Base-by-base conservation (phyloP, 176 grass and related monocot genomes). In the Tuctoria greenei region DNA sequence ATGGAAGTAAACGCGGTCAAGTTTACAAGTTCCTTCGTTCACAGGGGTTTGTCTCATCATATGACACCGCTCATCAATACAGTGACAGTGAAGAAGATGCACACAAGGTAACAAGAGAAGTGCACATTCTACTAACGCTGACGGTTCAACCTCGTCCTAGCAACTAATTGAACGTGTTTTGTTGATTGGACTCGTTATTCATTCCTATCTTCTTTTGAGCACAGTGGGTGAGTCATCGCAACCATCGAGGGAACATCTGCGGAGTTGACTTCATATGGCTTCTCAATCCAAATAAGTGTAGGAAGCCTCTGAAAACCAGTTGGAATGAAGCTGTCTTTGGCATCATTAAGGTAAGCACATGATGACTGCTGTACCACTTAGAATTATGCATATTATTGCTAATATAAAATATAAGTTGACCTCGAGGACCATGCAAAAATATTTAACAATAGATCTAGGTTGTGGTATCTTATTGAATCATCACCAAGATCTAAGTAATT, bases 251-350 rank as follows among this genome's bases (percentile, higher is more conserved):
- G 26, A 97, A 97, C 72, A 85, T 97, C 41, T 97, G 93, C 18
- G 93, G 90, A 76, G 93, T 97, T 61, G 93, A 97, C 74, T 97
- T 97, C 75, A 97, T 97, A 86, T 97, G 93, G 93, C 88, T 97
- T 77, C 71, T 93, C 34, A 97, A 97, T 82, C 93, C 93, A 47
- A 86, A 90, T 60, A 88, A 88, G 46, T 73, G 74, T 20, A 86
- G 88, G 85, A 93, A 97, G 51, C 82, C 80, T 57, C 80, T 97
- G 65, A 90, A 88, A 82, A 93, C 90, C 74, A 93, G 93, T 85
- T 97, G 93, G 93, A 97, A 97, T 71, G 85, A 93, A 90, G 90
- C 93, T 81, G 93, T 93, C 18, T 83, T 97, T 86, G 80, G 82
- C 58, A 93, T 93, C 65, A 97, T 97, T 66, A 97, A 97, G 83